Conservation (phyloP, 2,329 filamentous ascomycete genomes). For the Venturia pyrina region DNA sequence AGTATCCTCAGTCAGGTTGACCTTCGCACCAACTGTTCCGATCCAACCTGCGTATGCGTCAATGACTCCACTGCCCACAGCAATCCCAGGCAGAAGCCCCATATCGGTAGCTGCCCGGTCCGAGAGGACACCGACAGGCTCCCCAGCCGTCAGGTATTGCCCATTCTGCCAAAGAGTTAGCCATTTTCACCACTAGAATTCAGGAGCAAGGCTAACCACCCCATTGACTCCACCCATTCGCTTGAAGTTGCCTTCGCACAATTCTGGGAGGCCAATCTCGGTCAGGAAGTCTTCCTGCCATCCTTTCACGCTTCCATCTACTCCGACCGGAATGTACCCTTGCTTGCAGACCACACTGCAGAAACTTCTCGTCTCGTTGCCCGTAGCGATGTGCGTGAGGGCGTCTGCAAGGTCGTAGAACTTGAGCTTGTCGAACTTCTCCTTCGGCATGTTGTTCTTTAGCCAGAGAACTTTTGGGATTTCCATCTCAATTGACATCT, state of each 20-base stretch:
- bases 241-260: constrained; percentile 79
- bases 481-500: constrained; percentile 99
- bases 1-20: constrained; percentile 59
- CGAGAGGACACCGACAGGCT: constrained; percentile 76
- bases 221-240: constrained; percentile 89
- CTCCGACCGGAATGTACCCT: constrained; percentile 90
- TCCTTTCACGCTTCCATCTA: constrained; percentile 93
- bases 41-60: constrained; percentile 99
- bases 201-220: constrained; percentile 60
- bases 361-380: constrained; percentile 82
- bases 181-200: constrained; percentile 16
- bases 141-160: constrained; percentile 81
- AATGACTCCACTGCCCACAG: constrained; percentile 92
- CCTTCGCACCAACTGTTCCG: constrained; percentile 94
- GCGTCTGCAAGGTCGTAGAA: constrained; percentile 95
- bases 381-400: constrained; percentile 87
- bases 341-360: constrained; percentile 98
- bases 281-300: constrained; percentile 95
- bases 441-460: constrained; percentile 93
- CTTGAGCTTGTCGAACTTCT: constrained; percentile 85
- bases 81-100: constrained; percentile 76
- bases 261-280: constrained; percentile 74
- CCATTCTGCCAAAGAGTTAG: constrained; percentile 60
- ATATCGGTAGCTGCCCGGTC: constrained; percentile 75
- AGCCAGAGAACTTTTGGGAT: constrained; percentile 97